These are phyloP conservation scores for Colletotrichum orbiculare DNA, from an alignment of 2,329 filamentous ascomycete species.

Conservation along the genomic window DNA sequence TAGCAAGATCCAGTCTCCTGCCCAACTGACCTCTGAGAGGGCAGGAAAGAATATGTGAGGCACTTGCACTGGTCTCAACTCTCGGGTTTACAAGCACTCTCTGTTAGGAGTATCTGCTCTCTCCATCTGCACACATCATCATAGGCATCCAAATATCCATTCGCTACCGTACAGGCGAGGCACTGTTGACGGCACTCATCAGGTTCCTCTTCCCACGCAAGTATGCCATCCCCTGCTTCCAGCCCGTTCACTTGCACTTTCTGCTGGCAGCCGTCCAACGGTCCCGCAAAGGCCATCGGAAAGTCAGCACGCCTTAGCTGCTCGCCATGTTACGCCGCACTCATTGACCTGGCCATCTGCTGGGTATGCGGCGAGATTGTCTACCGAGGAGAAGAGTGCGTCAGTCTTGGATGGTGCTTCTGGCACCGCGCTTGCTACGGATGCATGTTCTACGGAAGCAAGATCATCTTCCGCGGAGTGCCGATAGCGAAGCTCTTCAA, in stretches of 20 bases:
- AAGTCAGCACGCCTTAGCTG: constrained; percentile 61
- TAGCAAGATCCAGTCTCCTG: no score
- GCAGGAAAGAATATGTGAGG: no score
- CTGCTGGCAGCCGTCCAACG: constrained; percentile 58
- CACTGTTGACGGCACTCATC: background rate
- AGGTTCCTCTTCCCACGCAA: background rate
- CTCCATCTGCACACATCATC: no score
- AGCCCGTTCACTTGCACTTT: constrained; percentile 65
- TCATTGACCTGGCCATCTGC: constrained; percentile 66
- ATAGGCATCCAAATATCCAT: no score
- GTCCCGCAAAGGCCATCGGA: constrained; percentile 55
- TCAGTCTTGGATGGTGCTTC: constrained; percentile 71
- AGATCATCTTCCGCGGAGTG: constrained; percentile 49
- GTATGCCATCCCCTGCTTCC: background rate
- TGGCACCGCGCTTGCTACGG: constrained; percentile 69
- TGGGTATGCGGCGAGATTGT: constrained; percentile 69
- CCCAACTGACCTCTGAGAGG: no score
- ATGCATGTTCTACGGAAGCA: constrained; percentile 63
- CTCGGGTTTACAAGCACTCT: no score
- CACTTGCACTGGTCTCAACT: no score
- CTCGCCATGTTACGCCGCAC: constrained; percentile 55
- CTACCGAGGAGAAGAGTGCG: constrained; percentile 63
- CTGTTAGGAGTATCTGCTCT: no score
- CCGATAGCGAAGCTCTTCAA: constrained; percentile 49
- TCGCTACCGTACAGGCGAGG: no score